Base-by-base conservation (phyloP, 495 filamentous ascomycete species). In the Elaphomyces granulatus region DNA sequence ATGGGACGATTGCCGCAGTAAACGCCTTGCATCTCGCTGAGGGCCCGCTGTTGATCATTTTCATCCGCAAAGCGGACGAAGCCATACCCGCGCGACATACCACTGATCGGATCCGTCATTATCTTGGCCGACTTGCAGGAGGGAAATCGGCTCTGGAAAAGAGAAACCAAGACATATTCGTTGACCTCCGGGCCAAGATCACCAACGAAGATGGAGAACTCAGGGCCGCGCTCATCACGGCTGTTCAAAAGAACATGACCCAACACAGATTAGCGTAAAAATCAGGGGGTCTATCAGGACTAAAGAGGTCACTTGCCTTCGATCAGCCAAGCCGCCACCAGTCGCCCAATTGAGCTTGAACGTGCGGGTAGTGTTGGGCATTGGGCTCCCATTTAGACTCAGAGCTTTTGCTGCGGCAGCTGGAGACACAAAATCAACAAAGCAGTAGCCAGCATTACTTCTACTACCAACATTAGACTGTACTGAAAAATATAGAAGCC, bases 331-430 rank as follows among this genome's bases (percentile, higher is more conserved):
- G 31, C 90, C 90, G 50, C 90, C 90, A 45, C 90, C 90, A 44
- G 87, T 94, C 48, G 90, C 90, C 90, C 90, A 99, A 71, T 99
- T 99, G 32, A 99, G 72, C 70, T 96, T 96, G 76, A 99, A 99
- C 20, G 86, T 79, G 10, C 90, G 86, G 53, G 79, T 79, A 20
- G 87, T 87, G 71, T 94, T 94, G 31, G 90, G 88, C 51, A 96
- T 94, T 18, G 83, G 72, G 36, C 77, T 80, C 39, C 92, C 90
- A 58, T 94, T 96, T 21, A 95, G 67, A 15, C 70, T 70, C 37
- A 99, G 71, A 32, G 92, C 90, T 67, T 94, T 94, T 44, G 77
- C 78, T 20, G 90, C 90, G 44, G 86, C 87, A 15, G 82, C 83
- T 3, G 88, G 68, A 51, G 68, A 80, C 36, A 75, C 47, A 53